Conservation (phyloP, 805 yeast genomes). For the Suhomyces canberraensis region DNA sequence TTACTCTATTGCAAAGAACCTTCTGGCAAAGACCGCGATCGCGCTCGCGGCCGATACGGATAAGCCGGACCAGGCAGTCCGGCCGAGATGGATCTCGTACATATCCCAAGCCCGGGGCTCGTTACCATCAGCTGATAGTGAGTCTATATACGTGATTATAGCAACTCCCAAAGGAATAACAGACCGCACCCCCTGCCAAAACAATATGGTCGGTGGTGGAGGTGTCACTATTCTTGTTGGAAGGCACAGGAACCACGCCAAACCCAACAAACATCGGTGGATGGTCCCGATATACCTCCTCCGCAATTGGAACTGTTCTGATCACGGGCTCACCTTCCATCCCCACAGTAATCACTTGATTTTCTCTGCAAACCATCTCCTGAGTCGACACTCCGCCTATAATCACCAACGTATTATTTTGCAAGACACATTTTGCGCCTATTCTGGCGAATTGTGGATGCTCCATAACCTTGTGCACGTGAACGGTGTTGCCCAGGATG, state of each 20-base stretch:
- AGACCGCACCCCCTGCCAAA: slow-evolving; percentile 80
- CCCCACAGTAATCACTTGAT: slow-evolving; percentile 33
- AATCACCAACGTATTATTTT: slow-evolving; percentile 38
- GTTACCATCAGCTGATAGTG: neutral
- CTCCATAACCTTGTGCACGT: slow-evolving; percentile 4
- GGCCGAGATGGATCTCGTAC: no score
- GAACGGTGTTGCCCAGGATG: slow-evolving; percentile 12
- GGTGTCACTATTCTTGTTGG: no score
- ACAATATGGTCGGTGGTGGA: no score
- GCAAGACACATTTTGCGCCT: slow-evolving; percentile 42
- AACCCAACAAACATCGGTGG: slow-evolving; percentile 57
- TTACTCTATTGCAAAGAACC: no score
- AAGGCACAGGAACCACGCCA: slow-evolving; percentile 31
- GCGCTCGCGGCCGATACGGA: no score
- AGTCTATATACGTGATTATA: slow-evolving; percentile 25
- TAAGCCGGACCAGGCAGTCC: no score
- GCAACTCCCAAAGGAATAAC: slow-evolving; percentile 70
- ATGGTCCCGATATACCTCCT: slow-evolving; percentile 35
- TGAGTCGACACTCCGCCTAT: slow-evolving; percentile 57
- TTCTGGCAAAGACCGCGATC: no score
- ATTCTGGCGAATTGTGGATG: slow-evolving; percentile 42
- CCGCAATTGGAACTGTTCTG: slow-evolving; percentile 25
- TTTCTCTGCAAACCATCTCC: slow-evolving; percentile 25
- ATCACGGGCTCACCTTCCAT: slow-evolving; percentile 12
- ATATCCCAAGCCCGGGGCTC: no score